These are phyloP conservation scores for Hypoxylon sp. DNA, from an alignment of 2,329 filamentous ascomycete genomes.

Conservation along the genomic window DNA sequence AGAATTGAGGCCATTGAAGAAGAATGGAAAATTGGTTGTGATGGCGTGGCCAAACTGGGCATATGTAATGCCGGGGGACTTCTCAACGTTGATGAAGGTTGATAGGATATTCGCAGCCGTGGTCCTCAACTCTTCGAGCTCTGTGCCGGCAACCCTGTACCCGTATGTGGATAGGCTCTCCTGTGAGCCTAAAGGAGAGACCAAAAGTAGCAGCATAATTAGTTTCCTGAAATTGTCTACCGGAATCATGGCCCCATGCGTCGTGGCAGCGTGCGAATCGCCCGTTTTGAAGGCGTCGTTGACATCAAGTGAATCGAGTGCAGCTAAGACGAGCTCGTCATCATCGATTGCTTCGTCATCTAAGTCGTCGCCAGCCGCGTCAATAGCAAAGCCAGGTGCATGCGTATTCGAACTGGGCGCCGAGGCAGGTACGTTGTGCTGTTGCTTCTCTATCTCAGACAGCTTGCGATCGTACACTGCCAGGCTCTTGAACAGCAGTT, in stretches of 20 bases:
- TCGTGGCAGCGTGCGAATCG: conserved; percentile 57
- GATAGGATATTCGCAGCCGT: conserved; percentile 74
- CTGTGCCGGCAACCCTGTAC: conserved; percentile 64
- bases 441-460: conserved; percentile 50
- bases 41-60: conserved; percentile 70
- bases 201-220: conserved; percentile 75
- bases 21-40: conserved; percentile 69
- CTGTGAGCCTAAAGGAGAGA: conserved; percentile 73
- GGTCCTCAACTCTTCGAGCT: conserved; percentile 68
- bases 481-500: conserved; percentile 76
- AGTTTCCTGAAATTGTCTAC: conserved; percentile 78
- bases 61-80: conserved; percentile 71
- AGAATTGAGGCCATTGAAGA: conserved; percentile 75
- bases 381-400: conserved; percentile 59
- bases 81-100: conserved; percentile 74
- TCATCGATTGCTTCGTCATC: conserved; percentile 61
- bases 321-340: conserved; percentile 75
- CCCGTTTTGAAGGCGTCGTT: conserved; percentile 69
- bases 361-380: conserved; percentile 57
- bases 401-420: conserved; percentile 38
- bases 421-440: conserved; percentile 14
- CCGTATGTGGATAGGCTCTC: conserved; percentile 73
- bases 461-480: conserved; percentile 75
- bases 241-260: conserved; percentile 76
- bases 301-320: conserved; percentile 75